These are phyloP conservation scores for Botrytis fragariae DNA, from an alignment of 2,329 filamentous ascomycete genomes.

Conservation along the genomic window DNA sequence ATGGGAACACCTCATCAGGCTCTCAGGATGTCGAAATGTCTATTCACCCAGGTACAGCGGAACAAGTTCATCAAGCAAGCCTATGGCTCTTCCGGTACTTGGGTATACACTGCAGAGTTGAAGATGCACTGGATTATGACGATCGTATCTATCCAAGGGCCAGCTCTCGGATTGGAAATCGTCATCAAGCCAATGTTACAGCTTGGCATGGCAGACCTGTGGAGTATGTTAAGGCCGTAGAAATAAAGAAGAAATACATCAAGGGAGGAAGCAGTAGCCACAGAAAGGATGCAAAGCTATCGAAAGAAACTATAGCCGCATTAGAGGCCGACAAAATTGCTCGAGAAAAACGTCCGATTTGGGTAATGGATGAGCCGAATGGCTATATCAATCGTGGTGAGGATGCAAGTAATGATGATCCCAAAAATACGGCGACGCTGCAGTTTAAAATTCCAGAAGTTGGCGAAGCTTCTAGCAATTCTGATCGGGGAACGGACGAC, in stretches of 20 bases:
- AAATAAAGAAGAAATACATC: constrained; percentile 74
- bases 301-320: constrained; percentile 76
- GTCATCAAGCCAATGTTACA: constrained; percentile 83
- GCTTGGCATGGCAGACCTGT: constrained; percentile 85
- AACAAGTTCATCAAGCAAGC: constrained; percentile 88
- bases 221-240: constrained; percentile 83
- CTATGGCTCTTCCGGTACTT: constrained; percentile 96
- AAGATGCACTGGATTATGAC: constrained; percentile 94
- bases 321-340: constrained; percentile 79
- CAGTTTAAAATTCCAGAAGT: constrained; percentile 73
- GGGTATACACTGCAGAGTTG: constrained; percentile 90
- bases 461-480: constrained; percentile 45
- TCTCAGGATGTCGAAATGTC: constrained; percentile 54
- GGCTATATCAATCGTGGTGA: constrained; percentile 85
- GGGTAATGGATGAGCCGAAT: constrained; percentile 85
- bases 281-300: constrained; percentile 73
- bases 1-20: constrained; percentile 57
- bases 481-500: constrained; percentile 38
- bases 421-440: constrained; percentile 69
- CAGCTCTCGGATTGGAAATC: constrained; percentile 84
- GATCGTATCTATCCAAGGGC: constrained; percentile 96
- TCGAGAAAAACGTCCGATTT: constrained; percentile 81
- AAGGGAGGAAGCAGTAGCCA: constrained; percentile 52
- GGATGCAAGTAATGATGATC: constrained; percentile 67
- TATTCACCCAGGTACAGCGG: constrained; percentile 65